These are phyloP conservation scores for Coelastrella sp. DNA, from an alignment of 139 green algal genomes.

Conservation along the genomic window DNA sequence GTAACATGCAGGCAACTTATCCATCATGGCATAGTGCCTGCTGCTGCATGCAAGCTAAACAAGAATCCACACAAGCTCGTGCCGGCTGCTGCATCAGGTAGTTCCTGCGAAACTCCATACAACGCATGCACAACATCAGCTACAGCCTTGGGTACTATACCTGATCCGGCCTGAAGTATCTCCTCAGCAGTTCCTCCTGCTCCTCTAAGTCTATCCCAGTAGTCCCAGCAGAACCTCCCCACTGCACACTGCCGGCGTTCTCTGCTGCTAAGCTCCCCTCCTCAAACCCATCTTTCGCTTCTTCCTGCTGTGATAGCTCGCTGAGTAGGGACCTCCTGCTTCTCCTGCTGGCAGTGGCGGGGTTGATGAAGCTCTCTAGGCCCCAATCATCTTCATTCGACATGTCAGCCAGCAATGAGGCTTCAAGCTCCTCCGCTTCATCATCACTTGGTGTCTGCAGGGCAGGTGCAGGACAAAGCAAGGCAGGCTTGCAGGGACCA, in stretches of 20 bases:
- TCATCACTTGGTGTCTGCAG: background rate
- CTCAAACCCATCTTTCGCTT: background rate
- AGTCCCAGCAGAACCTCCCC: conserved; percentile 58
- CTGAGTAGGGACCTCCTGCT: background rate
- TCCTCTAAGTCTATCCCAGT: conserved; percentile 62
- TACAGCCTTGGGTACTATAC: background rate
- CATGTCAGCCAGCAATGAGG: conserved; percentile 18
- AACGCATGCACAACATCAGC: too few relatives aligned
- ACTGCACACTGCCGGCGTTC: conserved; percentile 47
- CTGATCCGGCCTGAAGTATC: conserved; percentile 61
- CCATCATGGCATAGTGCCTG: too few relatives aligned
- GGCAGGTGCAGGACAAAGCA: background rate
- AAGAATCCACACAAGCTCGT: too few relatives aligned
- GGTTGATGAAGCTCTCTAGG: conserved; percentile 19
- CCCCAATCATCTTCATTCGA: conserved; percentile 48
- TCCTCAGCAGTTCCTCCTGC: conserved; percentile 62
- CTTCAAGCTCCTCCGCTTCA: conserved; percentile 2
- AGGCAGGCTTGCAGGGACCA: too few relatives aligned
- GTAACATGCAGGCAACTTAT: too few relatives aligned
- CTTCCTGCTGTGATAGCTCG: conserved; percentile 30
- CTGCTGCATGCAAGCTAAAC: too few relatives aligned
- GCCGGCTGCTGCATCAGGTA: too few relatives aligned
- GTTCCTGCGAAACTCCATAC: too few relatives aligned
- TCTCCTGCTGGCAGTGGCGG: background rate
- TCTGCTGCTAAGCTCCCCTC: conserved; percentile 7